Evolutionary conservation across 306 rosid genomes (phyloP).

Genomic region (Vigna unguiculata): DNA sequence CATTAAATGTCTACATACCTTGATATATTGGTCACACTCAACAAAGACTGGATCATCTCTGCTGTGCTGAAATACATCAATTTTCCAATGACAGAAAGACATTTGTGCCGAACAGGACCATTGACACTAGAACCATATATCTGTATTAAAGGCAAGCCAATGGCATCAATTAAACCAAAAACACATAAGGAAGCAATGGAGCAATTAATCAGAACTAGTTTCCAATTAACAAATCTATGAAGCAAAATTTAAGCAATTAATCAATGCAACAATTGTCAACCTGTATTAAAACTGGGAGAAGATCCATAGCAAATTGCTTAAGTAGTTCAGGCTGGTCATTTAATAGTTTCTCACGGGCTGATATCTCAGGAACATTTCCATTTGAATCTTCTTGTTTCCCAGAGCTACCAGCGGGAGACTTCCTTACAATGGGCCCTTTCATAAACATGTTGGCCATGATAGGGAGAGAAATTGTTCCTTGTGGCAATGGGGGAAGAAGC

Average conservation of each 20-base stretch:
- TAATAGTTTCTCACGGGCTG: conserved; percentile 90
- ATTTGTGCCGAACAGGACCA: conserved; percentile 95
- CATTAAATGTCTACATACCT: conserved; percentile 62
- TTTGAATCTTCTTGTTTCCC: conserved; percentile 78
- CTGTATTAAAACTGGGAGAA: conserved; percentile 92
- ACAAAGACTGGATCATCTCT: conserved; percentile 93
- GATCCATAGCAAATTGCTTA: conserved; percentile 92
- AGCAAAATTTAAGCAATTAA: conserved; percentile 30
- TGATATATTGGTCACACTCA: conserved; percentile 83
- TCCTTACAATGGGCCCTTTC: conserved; percentile 77
- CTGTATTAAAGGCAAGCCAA: conserved; percentile 55
- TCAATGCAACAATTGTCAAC: conserved; percentile 50
- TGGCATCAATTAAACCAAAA: conserved; percentile 32
- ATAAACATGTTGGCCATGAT: conserved; percentile 68
- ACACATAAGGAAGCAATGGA: neutral
- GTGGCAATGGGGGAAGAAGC: conserved; percentile 95
- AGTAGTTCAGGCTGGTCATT: conserved; percentile 94
- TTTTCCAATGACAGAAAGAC: conserved; percentile 92
- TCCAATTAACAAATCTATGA: neutral
- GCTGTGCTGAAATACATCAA: conserved; percentile 93
- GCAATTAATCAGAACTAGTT: conserved; percentile 23
- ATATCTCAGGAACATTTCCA: conserved; percentile 70
- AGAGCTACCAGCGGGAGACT: conserved; percentile 74
- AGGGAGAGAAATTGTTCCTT: conserved; percentile 89
- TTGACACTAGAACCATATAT: conserved; percentile 98